phyloP scores from a whole-genome alignment of 192 early-diverging fungal species.

The Coemansia biformis region DNA sequence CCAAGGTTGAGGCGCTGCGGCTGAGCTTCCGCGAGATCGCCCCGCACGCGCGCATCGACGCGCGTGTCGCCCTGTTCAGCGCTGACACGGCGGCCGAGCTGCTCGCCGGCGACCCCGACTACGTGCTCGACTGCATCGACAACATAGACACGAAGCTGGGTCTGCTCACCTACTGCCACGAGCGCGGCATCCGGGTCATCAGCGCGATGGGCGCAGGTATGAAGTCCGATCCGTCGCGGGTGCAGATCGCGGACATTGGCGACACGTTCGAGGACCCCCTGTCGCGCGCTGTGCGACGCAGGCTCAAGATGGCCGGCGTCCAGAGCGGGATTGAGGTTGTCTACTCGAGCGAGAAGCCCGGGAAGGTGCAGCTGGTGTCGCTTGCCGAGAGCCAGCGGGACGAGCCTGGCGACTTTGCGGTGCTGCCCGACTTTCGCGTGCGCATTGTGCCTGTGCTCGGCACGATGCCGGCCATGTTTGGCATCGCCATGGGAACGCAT shows the following conservation, averaged over 20 bases:
- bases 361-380: slow-evolving; percentile 81
- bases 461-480: slow-evolving; percentile 93
- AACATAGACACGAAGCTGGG: slow-evolving; percentile 93
- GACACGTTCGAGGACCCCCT: slow-evolving; percentile 93
- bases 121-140: slow-evolving; percentile 88
- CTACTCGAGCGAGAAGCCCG: slow-evolving; percentile 94
- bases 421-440: slow-evolving; percentile 91
- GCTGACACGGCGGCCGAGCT: slow-evolving; percentile 62
- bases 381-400: slow-evolving; percentile 77
- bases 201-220: slow-evolving; percentile 98
- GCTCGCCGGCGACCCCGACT: slow-evolving; percentile 65
- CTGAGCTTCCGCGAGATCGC: slow-evolving; percentile 69
- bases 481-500: slow-evolving; percentile 84
- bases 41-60: slow-evolving; percentile 76
- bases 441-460: slow-evolving; percentile 78
- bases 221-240: slow-evolving; percentile 90
- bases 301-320: slow-evolving; percentile 66
- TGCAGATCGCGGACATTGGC: slow-evolving; percentile 94
- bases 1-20: slow-evolving; percentile 74
- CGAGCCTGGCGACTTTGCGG: slow-evolving; percentile 82
- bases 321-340: slow-evolving; percentile 83
- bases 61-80: slow-evolving; percentile 70
- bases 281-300: slow-evolving; percentile 76
- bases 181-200: slow-evolving; percentile 70
- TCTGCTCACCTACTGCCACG: slow-evolving; percentile 79